These are phyloP conservation scores for Linderina pennispora DNA, from an alignment of 192 early-diverging fungal genomes.

Conservation along the genomic window DNA sequence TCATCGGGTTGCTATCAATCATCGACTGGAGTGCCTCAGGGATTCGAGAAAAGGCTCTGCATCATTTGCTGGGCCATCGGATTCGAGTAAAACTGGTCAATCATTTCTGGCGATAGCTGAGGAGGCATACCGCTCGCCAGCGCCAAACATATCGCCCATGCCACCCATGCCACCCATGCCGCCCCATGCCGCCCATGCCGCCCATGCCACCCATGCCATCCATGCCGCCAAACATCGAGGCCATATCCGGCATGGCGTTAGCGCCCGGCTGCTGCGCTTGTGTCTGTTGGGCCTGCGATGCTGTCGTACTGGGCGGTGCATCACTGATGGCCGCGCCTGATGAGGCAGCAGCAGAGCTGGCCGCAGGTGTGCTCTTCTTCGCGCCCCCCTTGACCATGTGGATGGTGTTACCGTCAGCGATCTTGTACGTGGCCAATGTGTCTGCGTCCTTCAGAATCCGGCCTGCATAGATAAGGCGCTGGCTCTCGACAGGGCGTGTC, in stretches of 20 bases:
- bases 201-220: constrained; percentile 29
- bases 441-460: constrained; percentile 91
- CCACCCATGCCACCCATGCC: constrained; percentile 61
- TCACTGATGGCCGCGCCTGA: constrained; percentile 23
- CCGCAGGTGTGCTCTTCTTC: constrained; percentile 41
- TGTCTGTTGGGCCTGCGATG: background rate
- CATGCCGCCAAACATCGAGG: constrained; percentile 25
- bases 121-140: too few species aligned
- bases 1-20: constrained; percentile 74
- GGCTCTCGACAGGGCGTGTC: constrained; percentile 62
- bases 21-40: constrained; percentile 80
- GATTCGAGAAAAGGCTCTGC: constrained; percentile 75
- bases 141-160: constrained; percentile 54
- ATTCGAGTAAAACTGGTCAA: constrained; percentile 74
- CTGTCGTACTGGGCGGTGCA: background rate
- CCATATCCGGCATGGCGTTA: constrained; percentile 38
- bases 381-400: constrained; percentile 79
- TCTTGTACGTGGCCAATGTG: constrained; percentile 68
- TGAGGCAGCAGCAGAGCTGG: constrained; percentile 2
- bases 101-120: constrained; percentile 55
- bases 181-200: constrained; percentile 51
- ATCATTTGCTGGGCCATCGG: constrained; percentile 80
- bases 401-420: constrained; percentile 80
- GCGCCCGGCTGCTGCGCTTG: constrained; percentile 1
- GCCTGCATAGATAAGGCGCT: constrained; percentile 91